phyloP scores from a whole-genome alignment of 371 early-diverging fungal species.

The Globomyces sp. region DNA sequence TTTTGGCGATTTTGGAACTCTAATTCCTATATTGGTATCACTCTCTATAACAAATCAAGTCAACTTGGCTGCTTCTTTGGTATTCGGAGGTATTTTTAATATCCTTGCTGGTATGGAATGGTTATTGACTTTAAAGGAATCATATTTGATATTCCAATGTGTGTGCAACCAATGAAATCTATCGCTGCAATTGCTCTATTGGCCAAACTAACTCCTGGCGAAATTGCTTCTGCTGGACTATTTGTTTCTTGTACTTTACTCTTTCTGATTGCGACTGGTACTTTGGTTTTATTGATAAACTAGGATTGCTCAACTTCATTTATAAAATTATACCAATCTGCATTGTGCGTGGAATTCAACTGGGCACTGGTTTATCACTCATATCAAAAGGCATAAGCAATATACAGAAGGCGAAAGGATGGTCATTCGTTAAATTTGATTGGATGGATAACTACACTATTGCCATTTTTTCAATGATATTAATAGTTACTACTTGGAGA shows the following conservation, averaged over 20 bases:
- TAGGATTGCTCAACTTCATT: slow-evolving; percentile 58
- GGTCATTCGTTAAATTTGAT: slow-evolving; percentile 30
- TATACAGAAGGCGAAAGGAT: slow-evolving; percentile 24
- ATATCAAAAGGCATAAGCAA: slow-evolving; percentile 63
- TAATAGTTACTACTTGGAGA: slow-evolving; percentile 68
- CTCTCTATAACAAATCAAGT: slow-evolving; percentile 72
- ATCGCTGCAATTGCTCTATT: slow-evolving; percentile 82
- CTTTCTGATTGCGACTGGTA: slow-evolving; percentile 69
- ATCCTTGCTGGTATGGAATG: slow-evolving; percentile 67
- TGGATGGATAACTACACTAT: slow-evolving; percentile 81
- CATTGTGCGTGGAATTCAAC: slow-evolving; percentile 83
- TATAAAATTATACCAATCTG: slow-evolving; percentile 70
- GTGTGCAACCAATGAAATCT: slow-evolving; percentile 55
- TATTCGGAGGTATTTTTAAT: slow-evolving; percentile 89
- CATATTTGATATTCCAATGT: slow-evolving; percentile 68
- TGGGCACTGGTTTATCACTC: slow-evolving; percentile 79
- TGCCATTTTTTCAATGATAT: slow-evolving; percentile 64
- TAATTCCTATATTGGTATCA: slow-evolving; percentile 84
- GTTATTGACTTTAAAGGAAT: too few species aligned
- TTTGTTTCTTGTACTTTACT: slow-evolving; percentile 64
- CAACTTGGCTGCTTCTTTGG: slow-evolving; percentile 74
- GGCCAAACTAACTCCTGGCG: slow-evolving; percentile 62
- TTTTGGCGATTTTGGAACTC: slow-evolving; percentile 82
- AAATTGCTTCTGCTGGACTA: slow-evolving; percentile 78
- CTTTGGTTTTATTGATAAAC: too few species aligned